Percentiles rank a stretch among this genome's conserved stretches.
These are phyloP conservation scores for Basipetospora chlamydospora DNA, from an alignment of 2,329 filamentous ascomycete species.

Conservation along the genomic window DNA sequence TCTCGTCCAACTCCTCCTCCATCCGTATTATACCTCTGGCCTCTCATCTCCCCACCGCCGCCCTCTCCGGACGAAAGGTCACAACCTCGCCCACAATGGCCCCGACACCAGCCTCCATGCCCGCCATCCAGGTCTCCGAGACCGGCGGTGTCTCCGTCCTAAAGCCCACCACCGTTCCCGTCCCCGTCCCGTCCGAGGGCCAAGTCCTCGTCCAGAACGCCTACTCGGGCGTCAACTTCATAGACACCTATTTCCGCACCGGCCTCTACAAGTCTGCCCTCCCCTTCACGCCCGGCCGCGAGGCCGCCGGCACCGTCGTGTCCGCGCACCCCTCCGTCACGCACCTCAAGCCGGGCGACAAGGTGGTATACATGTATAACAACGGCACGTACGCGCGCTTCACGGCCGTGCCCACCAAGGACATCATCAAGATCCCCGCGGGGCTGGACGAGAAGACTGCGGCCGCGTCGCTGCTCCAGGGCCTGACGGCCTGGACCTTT, in stretches of 20 bases:
- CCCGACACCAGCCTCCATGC: not conserved
- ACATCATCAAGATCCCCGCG: conserved; percentile 49
- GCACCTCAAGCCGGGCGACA: conserved; percentile 49
- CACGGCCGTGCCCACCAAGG: conserved; percentile 34
- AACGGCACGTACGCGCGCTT: conserved; percentile 40
- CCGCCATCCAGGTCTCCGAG: conserved; percentile 2
- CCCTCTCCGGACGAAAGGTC: too few species aligned
- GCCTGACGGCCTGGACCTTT: conserved; percentile 68
- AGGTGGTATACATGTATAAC: conserved; percentile 53
- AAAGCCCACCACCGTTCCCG: conserved; percentile 20
- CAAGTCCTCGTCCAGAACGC: conserved; percentile 71
- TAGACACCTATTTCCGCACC: conserved; percentile 81
- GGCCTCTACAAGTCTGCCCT: conserved; percentile 59
- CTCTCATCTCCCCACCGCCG: too few species aligned
- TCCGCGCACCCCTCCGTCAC: conserved; percentile 38
- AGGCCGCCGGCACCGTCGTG: conserved; percentile 60
- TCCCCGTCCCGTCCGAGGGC: conserved; percentile 53
- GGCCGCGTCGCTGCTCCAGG: conserved; percentile 62
- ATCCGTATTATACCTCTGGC: too few species aligned
- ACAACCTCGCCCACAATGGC: not conserved
- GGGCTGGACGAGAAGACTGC: conserved; percentile 45
- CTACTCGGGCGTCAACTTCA: conserved; percentile 72
- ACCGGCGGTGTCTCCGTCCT: conserved; percentile 1
- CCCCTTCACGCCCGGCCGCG: conserved; percentile 66
- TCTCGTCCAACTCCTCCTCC: too few species aligned